Conservation (phyloP, 306 rosid genomes). For the Biancaea sappan region DNA sequence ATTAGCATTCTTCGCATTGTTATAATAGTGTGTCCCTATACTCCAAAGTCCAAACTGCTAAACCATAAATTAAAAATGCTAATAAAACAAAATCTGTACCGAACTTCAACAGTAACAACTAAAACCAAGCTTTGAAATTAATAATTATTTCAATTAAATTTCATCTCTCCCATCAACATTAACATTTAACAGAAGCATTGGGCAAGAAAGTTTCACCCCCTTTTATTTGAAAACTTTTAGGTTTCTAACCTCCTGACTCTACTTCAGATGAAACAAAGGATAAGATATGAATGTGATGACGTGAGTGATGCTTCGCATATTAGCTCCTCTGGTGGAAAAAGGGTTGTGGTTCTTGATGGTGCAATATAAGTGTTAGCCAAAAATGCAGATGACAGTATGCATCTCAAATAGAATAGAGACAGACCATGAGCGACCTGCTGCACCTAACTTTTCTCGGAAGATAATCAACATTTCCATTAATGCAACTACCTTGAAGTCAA, state of each 20-base stretch:
- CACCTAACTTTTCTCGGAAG: conserved; percentile 50
- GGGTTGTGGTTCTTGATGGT: conserved; percentile 41
- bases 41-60: too few relatives aligned
- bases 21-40: too few relatives aligned
- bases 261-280: conserved; percentile 70
- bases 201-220: too few relatives aligned
- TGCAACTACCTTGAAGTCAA: conserved; percentile 60
- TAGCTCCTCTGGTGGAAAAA: conserved; percentile 49
- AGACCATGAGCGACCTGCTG: conserved; percentile 42
- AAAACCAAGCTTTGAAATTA: too few relatives aligned
- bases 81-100: too few relatives aligned
- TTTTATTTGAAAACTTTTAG: too few relatives aligned
- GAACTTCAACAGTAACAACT: too few relatives aligned
- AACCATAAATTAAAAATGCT: too few relatives aligned
- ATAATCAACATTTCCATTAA: conserved; percentile 52
- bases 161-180: too few relatives aligned
- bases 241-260: conserved; percentile 65
- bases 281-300: conserved; percentile 51
- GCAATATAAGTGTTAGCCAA: conserved; percentile 46
- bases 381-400: conserved; percentile 39
- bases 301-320: conserved; percentile 47
- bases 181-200: too few relatives aligned
- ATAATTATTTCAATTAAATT: too few relatives aligned
- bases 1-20: too few relatives aligned
- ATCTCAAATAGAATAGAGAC: conserved; percentile 31